Percentiles rank a stretch among this genome's conserved stretches.
Evolutionary conservation across 169 alveolate genomes (phyloP).

Genomic region (Cyclospora cayetanensis): DNA sequence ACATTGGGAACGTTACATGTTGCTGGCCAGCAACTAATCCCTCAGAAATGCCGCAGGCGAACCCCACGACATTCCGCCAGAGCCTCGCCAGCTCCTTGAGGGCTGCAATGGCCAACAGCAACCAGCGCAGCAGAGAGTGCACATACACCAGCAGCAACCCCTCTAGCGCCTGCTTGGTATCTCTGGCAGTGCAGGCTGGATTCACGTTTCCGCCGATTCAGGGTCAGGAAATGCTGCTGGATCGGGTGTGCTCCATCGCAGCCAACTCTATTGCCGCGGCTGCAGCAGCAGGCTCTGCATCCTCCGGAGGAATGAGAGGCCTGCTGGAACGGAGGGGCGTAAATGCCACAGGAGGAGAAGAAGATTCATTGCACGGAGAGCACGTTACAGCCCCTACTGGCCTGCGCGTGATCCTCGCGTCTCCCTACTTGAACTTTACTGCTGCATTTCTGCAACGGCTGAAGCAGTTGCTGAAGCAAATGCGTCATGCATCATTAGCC

Average conservation of each 20-base stretch:
- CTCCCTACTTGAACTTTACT: conserved; percentile 49
- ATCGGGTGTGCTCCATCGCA: neutral
- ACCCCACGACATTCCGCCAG: neutral
- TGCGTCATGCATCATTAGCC: neutral
- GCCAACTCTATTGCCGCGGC: neutral
- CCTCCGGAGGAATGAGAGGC: neutral
- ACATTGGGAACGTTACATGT: neutral
- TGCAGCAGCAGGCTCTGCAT: neutral
- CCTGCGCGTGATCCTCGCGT: neutral
- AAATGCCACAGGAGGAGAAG: neutral
- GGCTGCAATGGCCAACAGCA: neutral
- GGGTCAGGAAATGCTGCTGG: neutral
- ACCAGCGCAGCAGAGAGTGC: neutral
- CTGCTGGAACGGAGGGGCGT: neutral
- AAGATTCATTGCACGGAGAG: neutral
- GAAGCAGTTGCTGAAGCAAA: neutral
- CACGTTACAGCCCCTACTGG: neutral
- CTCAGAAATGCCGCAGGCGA: neutral
- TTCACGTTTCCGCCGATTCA: conserved; percentile 42
- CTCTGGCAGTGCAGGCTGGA: conserved; percentile 56
- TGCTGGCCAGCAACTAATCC: conserved; percentile 5
- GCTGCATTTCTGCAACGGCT: conserved; percentile 15
- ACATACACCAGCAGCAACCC: neutral
- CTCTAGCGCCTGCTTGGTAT: neutral
- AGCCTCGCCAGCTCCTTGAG: neutral